phyloP scores from a whole-genome alignment of 192 early-diverging fungal genomes.

The Pilobolus umbonatus region DNA sequence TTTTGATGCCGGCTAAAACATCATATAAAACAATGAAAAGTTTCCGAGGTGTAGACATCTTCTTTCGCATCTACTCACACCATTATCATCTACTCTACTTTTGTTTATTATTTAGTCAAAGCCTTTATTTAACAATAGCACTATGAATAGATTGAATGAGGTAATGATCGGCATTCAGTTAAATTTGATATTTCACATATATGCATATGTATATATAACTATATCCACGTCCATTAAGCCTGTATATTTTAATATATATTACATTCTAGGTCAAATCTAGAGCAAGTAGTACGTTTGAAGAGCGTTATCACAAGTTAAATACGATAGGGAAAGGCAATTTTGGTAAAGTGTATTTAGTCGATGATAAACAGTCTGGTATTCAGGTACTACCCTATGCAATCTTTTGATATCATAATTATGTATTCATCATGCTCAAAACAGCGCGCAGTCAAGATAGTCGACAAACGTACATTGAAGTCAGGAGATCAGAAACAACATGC shows the following conservation, averaged over 20 bases:
- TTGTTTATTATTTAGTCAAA: conserved; percentile 1
- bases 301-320: conserved; percentile 11
- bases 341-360: conserved; percentile 56
- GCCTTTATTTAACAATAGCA: neutral
- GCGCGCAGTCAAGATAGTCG: conserved; percentile 58
- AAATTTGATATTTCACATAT: neutral
- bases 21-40: conserved; percentile 6
- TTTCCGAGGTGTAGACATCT: no score
- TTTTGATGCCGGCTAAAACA: conserved; percentile 15
- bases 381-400: conserved; percentile 28
- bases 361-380: conserved; percentile 39
- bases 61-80: no score
- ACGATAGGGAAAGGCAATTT: conserved; percentile 58
- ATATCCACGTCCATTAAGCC: neutral
- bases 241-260: neutral
- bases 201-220: neutral
- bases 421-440: conserved; percentile 8
- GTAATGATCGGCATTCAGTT: no score
- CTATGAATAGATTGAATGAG: conserved; percentile 10
- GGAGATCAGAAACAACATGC: conserved; percentile 48
- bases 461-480: conserved; percentile 51
- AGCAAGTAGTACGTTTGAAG: conserved; percentile 1
- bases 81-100: neutral
- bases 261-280: conserved; percentile 2
- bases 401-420: neutral